phyloP scores from a whole-genome alignment of 1,284 basidiomycete genomes.

The Tilletia indica region DNA sequence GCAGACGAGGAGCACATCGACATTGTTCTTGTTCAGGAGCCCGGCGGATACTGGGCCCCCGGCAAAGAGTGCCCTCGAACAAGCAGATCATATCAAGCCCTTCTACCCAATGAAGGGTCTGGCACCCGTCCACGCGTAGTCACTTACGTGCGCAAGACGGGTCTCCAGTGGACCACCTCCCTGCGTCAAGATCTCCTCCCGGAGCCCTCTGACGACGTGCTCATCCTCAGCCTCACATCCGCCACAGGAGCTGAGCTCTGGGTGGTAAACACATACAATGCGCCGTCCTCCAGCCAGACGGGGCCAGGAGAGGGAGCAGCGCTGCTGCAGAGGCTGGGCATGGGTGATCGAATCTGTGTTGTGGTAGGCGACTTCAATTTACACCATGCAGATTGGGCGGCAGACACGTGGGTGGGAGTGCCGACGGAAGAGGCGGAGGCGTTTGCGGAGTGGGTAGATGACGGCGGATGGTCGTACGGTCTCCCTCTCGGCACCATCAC shows the following conservation, averaged over 20 bases:
- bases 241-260: neutral
- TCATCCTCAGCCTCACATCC: neutral
- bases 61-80: neutral
- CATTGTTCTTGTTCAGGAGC: conserved; percentile 1
- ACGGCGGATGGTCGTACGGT: neutral
- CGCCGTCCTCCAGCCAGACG: neutral
- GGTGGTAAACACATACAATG: neutral
- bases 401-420: neutral
- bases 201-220: neutral
- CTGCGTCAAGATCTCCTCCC: neutral
- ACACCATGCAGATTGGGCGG: neutral
- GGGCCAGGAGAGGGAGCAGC: neutral
- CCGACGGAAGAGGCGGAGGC: neutral
- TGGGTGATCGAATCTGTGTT: neutral
- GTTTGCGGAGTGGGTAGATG: neutral
- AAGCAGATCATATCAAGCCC: neutral
- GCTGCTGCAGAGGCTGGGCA: neutral
- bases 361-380: neutral
- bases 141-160: neutral
- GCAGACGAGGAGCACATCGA: conserved; percentile 2
- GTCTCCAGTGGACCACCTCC: neutral
- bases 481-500: neutral
- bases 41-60: neutral
- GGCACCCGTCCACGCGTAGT: neutral
- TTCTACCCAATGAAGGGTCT: neutral